These are phyloP conservation scores for Helotiales sp. DNA, from an alignment of 2,329 filamentous ascomycete genomes.

Conservation along the genomic window DNA sequence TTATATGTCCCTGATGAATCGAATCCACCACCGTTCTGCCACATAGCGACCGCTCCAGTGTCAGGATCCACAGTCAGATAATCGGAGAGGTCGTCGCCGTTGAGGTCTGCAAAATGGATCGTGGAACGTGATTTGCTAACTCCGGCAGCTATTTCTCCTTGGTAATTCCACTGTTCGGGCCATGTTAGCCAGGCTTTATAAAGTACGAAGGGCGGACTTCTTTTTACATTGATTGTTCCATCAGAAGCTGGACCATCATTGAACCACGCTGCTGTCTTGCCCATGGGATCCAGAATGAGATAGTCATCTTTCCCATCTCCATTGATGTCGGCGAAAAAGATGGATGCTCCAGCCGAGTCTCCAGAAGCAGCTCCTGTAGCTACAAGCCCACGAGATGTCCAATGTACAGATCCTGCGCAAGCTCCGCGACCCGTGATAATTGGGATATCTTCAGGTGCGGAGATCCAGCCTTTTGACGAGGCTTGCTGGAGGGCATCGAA, in stretches of 20 bases:
- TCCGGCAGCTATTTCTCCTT: neutral
- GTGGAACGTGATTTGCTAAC: no score
- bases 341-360: no score
- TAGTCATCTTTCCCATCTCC: constrained; percentile 14
- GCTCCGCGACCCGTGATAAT: neutral
- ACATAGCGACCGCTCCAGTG: constrained; percentile 6
- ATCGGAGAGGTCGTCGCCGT: constrained; percentile 5
- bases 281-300: constrained; percentile 1
- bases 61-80: constrained; percentile 5
- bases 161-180: neutral
- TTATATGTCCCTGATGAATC: neutral
- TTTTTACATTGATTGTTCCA: constrained; percentile 1
- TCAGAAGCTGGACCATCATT: neutral
- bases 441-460: neutral
- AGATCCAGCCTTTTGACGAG: constrained; percentile 13
- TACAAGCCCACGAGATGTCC: no score
- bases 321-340: constrained; percentile 9
- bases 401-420: no score
- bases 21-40: constrained; percentile 8
- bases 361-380: no score
- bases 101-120: constrained; percentile 1
- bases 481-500: constrained; percentile 10
- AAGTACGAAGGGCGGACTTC: neutral
- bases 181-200: no score
- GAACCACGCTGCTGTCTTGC: constrained; percentile 2